These are phyloP conservation scores for Cercospora nicotianae DNA, from an alignment of 2,329 filamentous ascomycete genomes.

Conservation along the genomic window DNA sequence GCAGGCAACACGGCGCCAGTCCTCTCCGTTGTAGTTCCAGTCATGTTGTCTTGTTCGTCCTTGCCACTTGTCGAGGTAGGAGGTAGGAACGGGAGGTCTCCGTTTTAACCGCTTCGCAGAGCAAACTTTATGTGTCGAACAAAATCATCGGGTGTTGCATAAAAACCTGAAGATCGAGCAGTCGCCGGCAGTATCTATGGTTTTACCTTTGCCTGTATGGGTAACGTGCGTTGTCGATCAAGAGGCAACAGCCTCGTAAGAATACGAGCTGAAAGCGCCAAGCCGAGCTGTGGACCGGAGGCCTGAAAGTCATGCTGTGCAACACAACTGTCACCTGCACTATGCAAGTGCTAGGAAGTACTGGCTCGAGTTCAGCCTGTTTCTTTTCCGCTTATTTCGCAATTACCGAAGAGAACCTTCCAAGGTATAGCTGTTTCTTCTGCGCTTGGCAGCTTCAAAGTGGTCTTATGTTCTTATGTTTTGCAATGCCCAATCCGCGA, in stretches of 20 bases:
- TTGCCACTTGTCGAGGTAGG: background rate
- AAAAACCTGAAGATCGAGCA: background rate
- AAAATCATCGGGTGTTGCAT: background rate
- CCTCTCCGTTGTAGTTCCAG: background rate
- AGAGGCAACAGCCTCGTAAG: background rate
- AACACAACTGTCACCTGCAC: background rate
- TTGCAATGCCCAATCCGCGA: conserved; percentile 43
- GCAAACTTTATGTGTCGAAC: background rate
- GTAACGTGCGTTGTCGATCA: background rate
- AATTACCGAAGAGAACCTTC: background rate
- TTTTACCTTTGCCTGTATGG: background rate
- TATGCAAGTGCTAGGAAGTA: background rate
- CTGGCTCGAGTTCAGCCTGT: background rate
- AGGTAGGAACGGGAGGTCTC: background rate
- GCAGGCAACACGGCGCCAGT: conserved; percentile 19
- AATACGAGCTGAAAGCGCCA: background rate
- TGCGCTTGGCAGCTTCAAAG: background rate
- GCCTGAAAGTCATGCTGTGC: background rate
- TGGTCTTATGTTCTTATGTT: conserved; percentile 13
- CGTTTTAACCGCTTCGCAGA: background rate
- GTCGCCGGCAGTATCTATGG: background rate
- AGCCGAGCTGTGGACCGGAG: background rate
- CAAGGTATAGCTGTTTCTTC: background rate
- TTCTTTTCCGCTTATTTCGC: background rate
- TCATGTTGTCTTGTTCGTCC: background rate